Conservation (phyloP, 768 basidiomycete genomes). For the Lentinus brumalis region DNA sequence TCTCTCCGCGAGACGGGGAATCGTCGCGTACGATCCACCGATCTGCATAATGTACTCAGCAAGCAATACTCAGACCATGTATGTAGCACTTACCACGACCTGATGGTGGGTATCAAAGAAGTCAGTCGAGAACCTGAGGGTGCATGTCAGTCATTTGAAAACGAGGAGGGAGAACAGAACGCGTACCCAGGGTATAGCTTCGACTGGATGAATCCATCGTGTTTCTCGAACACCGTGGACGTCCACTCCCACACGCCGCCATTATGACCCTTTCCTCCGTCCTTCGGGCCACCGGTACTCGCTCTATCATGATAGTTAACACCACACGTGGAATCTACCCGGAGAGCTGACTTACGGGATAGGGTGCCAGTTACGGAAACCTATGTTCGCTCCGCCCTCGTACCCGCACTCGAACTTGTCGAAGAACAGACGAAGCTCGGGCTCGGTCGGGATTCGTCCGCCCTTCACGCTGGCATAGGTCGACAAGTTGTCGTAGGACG, state of each 20-base stretch:
- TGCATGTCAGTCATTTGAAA: neutral
- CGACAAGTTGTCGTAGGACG: constrained; percentile 76
- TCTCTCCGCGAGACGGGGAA: constrained; percentile 79
- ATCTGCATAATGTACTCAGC: constrained; percentile 49
- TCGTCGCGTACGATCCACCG: constrained; percentile 87
- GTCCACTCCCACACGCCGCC: constrained; percentile 99
- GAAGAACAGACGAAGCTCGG: constrained; percentile 80
- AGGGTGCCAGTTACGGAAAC: constrained; percentile 94
- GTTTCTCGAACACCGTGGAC: constrained; percentile 68
- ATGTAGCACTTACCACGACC: constrained; percentile 69
- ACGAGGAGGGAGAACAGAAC: neutral
- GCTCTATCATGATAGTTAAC: constrained; percentile 45
- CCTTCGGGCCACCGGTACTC: constrained; percentile 59
- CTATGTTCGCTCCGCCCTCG: constrained; percentile 78
- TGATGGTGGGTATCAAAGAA: constrained; percentile 90
- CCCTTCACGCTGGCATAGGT: constrained; percentile 84
- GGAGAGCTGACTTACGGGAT: constrained; percentile 63
- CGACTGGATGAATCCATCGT: constrained; percentile 78
- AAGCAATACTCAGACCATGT: neutral
- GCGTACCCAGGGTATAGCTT: constrained; percentile 83
- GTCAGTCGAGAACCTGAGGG: constrained; percentile 71
- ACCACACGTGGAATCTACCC: neutral
- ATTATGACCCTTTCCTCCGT: constrained; percentile 70
- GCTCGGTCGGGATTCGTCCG: constrained; percentile 91
- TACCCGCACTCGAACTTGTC: constrained; percentile 74